Conservation (phyloP, 208 protist species). For the Trypanosoma boissoni region DNA sequence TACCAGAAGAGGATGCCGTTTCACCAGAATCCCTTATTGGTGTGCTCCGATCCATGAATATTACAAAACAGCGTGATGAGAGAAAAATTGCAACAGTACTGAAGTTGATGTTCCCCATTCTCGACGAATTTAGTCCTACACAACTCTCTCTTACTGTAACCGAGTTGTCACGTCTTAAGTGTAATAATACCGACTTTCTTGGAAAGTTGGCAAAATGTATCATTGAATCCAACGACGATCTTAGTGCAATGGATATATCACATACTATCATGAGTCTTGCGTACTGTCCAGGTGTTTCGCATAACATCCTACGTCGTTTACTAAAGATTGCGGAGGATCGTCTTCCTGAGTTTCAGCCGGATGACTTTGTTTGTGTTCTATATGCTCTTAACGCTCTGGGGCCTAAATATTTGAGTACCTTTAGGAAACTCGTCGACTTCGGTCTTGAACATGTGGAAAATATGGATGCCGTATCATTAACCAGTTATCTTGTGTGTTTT, state of each 20-base stretch:
- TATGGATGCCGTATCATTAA: conserved; percentile 73
- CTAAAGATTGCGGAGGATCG: conserved; percentile 46
- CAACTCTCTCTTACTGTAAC: conserved; percentile 54
- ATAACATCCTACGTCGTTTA: conserved; percentile 39
- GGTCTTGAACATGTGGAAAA: conserved; percentile 76
- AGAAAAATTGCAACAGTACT: conserved; percentile 57
- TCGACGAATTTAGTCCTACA: conserved; percentile 75
- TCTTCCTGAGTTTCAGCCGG: conserved; percentile 58
- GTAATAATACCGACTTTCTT: conserved; percentile 56
- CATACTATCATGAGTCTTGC: conserved; percentile 37
- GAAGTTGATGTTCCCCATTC: conserved; percentile 44
- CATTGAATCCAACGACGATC: conserved; percentile 44
- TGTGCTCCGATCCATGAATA: conserved; percentile 71
- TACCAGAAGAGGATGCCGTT: conserved; percentile 71
- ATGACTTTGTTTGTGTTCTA: conserved; percentile 77
- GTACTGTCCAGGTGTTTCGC: conserved; percentile 51
- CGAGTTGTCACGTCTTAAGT: conserved; percentile 67
- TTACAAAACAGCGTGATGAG: conserved; percentile 72
- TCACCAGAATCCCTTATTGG: conserved; percentile 73
- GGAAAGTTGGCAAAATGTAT: conserved; percentile 52
- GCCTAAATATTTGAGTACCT: conserved; percentile 54
- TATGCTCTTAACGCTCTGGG: conserved; percentile 40
- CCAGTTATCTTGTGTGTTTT: conserved; percentile 69
- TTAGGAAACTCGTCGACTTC: conserved; percentile 52
- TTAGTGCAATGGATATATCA: conserved; percentile 63